A percentile compares a stretch with the other conserved stretches of the same genome.
Conservation (phyloP, 768 basidiomycete genomes). For the Sporobolomyces pararoseus region DNA sequence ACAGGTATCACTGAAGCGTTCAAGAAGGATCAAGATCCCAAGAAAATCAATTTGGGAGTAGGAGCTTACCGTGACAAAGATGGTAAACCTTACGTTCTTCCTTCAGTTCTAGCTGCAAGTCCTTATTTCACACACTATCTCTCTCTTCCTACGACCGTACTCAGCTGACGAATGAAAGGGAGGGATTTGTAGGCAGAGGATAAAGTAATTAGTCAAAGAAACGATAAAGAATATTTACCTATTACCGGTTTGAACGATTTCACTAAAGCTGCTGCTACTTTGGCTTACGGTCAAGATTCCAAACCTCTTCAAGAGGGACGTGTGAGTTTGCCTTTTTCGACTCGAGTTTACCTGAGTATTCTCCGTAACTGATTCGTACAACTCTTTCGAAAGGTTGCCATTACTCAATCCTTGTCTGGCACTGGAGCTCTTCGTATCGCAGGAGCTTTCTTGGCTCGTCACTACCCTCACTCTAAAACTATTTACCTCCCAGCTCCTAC, state of each 20-base stretch:
- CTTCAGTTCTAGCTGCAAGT: constrained; percentile 63
- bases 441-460: constrained; percentile 75
- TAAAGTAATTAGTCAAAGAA: constrained; percentile 59
- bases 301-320: constrained; percentile 67
- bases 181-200: constrained; percentile 62
- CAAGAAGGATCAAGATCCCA: constrained; percentile 68
- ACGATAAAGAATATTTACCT: constrained; percentile 86
- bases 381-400: constrained; percentile 51
- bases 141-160: too few relatives aligned
- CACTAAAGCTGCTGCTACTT: constrained; percentile 71
- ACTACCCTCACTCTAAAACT: constrained; percentile 68
- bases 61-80: constrained; percentile 87
- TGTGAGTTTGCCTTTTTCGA: constrained; percentile 52
- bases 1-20: constrained; percentile 68
- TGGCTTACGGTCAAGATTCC: constrained; percentile 73
- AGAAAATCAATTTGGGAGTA: constrained; percentile 87
- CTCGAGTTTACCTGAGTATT: too few relatives aligned
- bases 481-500: constrained; percentile 88
- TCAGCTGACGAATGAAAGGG: background rate
- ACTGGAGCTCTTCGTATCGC: constrained; percentile 94
- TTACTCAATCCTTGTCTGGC: constrained; percentile 88
- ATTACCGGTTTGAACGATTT: constrained; percentile 83
- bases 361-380: too few relatives aligned
- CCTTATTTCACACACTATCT: too few relatives aligned
- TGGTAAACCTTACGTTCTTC: constrained; percentile 85